Evolutionary conservation across 306 rosid species (phyloP).

Genomic region (Quercus rubra): DNA sequence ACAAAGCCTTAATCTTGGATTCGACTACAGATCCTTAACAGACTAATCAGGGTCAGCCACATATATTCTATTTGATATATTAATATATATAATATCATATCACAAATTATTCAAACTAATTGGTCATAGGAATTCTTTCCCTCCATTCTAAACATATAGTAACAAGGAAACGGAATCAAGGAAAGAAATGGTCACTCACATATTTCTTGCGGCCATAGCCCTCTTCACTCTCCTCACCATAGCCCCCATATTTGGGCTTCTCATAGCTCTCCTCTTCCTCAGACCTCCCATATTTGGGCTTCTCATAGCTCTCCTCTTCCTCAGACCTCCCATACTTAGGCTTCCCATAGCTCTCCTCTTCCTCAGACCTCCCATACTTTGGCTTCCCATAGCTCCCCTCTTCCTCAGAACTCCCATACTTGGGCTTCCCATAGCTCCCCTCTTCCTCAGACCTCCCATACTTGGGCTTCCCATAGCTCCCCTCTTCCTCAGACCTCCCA

Average conservation of each 20-base stretch:
- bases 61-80: no score
- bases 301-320: slow-evolving; percentile 39
- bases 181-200: slow-evolving; percentile 41
- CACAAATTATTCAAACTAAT: background rate
- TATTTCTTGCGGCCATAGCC: slow-evolving; percentile 73
- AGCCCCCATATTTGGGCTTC: slow-evolving; percentile 37
- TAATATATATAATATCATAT: background rate
- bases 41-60: no score
- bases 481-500: slow-evolving; percentile 19
- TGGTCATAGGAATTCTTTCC: no score
- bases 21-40: no score
- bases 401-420: slow-evolving; percentile 43
- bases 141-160: background rate
- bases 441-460: slow-evolving; percentile 25
- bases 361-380: background rate
- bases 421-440: slow-evolving; percentile 32
- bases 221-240: slow-evolving; percentile 55
- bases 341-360: background rate
- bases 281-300: slow-evolving; percentile 23
- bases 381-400: slow-evolving; percentile 5
- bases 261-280: slow-evolving; percentile 33
- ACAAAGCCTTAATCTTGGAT: no score
- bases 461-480: slow-evolving; percentile 30
- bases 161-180: background rate
- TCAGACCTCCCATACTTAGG: slow-evolving; percentile 20